These are phyloP conservation scores for Caryopteris hybrid DNA, from an alignment of 305 asterid species.

Conservation along the genomic window DNA sequence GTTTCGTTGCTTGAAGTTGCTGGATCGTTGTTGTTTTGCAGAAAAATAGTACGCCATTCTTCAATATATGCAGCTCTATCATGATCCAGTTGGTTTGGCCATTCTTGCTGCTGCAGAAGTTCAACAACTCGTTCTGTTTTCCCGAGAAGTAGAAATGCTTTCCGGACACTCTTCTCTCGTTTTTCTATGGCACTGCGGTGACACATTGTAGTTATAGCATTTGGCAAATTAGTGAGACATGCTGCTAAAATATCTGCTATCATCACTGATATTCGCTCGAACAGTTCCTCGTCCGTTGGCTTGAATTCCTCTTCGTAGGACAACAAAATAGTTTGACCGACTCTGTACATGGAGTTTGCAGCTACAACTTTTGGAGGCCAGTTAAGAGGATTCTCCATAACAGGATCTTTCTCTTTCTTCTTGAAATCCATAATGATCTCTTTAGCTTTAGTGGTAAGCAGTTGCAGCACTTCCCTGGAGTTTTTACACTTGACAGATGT, in stretches of 20 bases:
- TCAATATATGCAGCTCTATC: not conserved
- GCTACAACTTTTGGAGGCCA: not conserved
- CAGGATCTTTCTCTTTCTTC: not conserved
- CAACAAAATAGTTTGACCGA: not conserved
- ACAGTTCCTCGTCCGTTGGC: not conserved
- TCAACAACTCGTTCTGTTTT: slow-evolving; percentile 17
- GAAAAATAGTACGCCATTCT: not conserved
- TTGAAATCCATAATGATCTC: not conserved
- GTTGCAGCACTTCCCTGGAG: not conserved
- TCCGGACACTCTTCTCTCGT: slow-evolving; percentile 9
- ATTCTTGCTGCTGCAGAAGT: slow-evolving; percentile 9
- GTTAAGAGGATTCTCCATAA: not conserved
- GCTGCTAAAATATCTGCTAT: slow-evolving; percentile 1
- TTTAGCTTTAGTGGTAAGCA: not conserved
- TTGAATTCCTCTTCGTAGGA: not conserved
- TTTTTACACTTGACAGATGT: not conserved
- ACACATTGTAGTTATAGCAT: slow-evolving; percentile 1
- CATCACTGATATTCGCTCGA: not conserved
- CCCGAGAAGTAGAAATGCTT: slow-evolving; percentile 13
- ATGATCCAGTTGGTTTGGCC: not conserved
- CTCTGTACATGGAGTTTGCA: not conserved
- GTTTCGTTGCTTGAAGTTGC: not conserved
- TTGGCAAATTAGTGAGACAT: not conserved
- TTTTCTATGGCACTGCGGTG: slow-evolving; percentile 16
- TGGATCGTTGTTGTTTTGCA: too few species aligned